Percentiles rank a stretch among this genome's conserved stretches.
Conservation (phyloP, 2,329 filamentous ascomycete species). For the Colletotrichum sp. region DNA sequence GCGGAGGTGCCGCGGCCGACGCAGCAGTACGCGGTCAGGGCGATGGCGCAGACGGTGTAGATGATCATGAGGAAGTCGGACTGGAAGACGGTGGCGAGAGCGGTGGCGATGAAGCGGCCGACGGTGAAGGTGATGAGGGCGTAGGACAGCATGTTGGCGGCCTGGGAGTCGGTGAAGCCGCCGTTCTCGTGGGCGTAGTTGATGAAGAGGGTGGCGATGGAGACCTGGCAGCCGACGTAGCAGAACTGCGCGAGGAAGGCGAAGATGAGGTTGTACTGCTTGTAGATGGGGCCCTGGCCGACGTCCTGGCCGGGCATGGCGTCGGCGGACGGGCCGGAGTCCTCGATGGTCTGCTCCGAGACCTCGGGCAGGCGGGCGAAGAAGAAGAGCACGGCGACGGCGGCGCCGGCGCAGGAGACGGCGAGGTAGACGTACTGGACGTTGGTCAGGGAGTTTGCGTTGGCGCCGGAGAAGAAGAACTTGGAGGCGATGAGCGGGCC, state of each 20-base stretch:
- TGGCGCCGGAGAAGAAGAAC: constrained; percentile 67
- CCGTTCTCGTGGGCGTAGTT: constrained; percentile 67
- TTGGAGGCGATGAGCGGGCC: constrained; percentile 76
- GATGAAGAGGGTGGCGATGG: constrained; percentile 72
- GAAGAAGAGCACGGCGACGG: constrained; percentile 71
- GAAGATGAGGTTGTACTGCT: constrained; percentile 79
- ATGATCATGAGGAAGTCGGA: constrained; percentile 17
- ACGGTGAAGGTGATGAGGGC: constrained; percentile 49
- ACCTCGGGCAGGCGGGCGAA: constrained; percentile 73
- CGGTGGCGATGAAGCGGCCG: constrained; percentile 59
- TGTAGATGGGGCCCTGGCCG: constrained; percentile 66
- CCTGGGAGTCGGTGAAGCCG: constrained; percentile 44
- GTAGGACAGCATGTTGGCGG: constrained; percentile 27
- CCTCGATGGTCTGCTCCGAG: constrained; percentile 51
- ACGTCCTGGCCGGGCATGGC: constrained; percentile 41
- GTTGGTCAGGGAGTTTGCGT: constrained; percentile 61
- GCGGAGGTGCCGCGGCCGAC: constrained; percentile 51
- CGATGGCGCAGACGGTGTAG: constrained; percentile 52
- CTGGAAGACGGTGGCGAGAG: constrained; percentile 55
- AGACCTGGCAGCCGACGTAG: constrained; percentile 76
- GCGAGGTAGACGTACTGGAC: constrained; percentile 81
- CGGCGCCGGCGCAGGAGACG: constrained; percentile 73
- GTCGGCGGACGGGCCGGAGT: constrained; percentile 28
- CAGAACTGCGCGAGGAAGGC: constrained; percentile 80
- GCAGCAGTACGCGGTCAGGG: constrained; percentile 21